Evolutionary conservation across 2,329 filamentous ascomycete genomes (phyloP), one percentile per base, ranked within the genome.

Genomic region (Aspergillus felis): DNA sequence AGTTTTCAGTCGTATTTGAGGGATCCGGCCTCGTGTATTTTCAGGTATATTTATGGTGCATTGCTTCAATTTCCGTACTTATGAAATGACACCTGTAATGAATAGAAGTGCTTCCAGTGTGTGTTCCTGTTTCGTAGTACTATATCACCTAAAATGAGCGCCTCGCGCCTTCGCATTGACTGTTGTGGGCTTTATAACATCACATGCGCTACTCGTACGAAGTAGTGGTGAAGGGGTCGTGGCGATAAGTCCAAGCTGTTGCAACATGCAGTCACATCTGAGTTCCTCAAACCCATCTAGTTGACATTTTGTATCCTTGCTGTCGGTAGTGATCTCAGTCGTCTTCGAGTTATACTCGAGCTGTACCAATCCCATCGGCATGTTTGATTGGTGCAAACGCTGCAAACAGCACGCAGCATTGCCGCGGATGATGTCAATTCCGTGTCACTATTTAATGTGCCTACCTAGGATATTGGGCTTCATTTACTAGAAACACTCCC

Each of bases 361-460:
- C 29, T 32, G 7, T 17, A 38, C 5, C 32, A 3, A 8, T 17
- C 32, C 7, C 14, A 38, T 38, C 6, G 14, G 32, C 32, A 46
- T 28, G 57, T 57, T 55, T 54, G 27, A 22, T 46, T 4, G 4
- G 44, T 71, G 68, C 73, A 75, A 75, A 75, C 70, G 61, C 24
- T 59, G 56, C 72, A 75, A 75, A 75, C 72, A 66, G 57, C 55
- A 57, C 61, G 62, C 55, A 59, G 38, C 27, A 59, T 61, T 63
- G 67, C 64, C 62, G 59, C 62, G 65, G 65, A 74, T 73, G 71
- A 74, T 73, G 71, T 74, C 72, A 74, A 73, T 62, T 63, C 66
- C 59, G 28, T 6, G 66, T 64, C 59, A 66, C 65, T 61, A 38
- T 57, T 49, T 35, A 27, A 55, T 49, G n/a, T 48, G n/a, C 20